Conservation (phyloP, 2,329 filamentous ascomycete species). For the Exserohilum turcica region DNA sequence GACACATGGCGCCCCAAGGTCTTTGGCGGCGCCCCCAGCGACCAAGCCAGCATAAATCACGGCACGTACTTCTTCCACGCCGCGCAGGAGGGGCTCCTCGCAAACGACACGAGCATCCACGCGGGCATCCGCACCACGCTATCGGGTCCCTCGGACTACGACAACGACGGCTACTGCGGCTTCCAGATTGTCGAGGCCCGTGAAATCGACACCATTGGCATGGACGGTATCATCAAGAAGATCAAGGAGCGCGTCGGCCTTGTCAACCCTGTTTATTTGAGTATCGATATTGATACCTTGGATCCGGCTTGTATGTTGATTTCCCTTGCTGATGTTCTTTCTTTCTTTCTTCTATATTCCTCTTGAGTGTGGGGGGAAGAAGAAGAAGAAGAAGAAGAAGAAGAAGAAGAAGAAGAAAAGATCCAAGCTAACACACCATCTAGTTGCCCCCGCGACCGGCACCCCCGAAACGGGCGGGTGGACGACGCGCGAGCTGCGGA, state of each 20-base stretch:
- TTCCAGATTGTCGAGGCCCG: constrained; percentile 81
- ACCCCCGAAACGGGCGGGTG: constrained; percentile 79
- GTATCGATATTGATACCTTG: constrained; percentile 85
- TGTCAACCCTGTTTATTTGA: constrained; percentile 76
- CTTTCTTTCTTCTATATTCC: neutral
- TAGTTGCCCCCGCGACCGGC: constrained; percentile 73
- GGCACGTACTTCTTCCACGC: constrained; percentile 91
- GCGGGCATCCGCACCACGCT: constrained; percentile 85
- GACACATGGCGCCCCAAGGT: constrained; percentile 80
- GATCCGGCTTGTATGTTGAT: constrained; percentile 77
- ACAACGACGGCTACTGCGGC: constrained; percentile 83
- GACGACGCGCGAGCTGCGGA: constrained; percentile 73
- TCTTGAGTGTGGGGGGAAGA: too few relatives aligned
- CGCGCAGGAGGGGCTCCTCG: constrained; percentile 74
- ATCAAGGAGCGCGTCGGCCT: constrained; percentile 77
- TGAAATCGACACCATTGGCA: constrained; percentile 71
- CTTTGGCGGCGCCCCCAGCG: constrained; percentile 78
- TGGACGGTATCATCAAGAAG: constrained; percentile 75
- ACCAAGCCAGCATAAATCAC: constrained; percentile 80
- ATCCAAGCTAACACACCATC: constrained; percentile 9
- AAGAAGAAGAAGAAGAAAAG: too few relatives aligned
- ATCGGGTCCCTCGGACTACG: constrained; percentile 78
- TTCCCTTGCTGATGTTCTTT: neutral
- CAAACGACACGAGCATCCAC: constrained; percentile 85
- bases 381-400: too few relatives aligned